Percentiles rank a stretch among this genome's conserved stretches.
These are phyloP conservation scores for Erythrobasidium yunnanense DNA, from an alignment of 768 basidiomycete genomes.

Conservation along the genomic window DNA sequence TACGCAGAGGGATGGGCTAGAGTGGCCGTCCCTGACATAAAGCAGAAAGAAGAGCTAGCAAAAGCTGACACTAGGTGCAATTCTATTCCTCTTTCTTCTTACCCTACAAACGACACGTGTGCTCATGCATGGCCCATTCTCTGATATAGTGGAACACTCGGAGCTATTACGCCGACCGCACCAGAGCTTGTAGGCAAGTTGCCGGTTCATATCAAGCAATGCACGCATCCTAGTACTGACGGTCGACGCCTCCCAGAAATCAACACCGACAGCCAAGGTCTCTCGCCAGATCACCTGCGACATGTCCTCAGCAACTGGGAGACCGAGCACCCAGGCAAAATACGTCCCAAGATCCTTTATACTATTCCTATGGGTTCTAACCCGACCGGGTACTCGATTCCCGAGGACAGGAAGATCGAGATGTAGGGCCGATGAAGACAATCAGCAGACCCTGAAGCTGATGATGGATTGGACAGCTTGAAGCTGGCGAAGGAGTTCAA, in stretches of 20 bases:
- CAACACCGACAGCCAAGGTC: constrained; percentile 62
- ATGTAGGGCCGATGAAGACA: no score
- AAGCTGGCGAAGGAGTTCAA: constrained; percentile 60
- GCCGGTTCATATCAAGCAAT: no score
- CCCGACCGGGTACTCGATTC: constrained; percentile 69
- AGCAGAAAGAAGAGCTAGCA: neutral
- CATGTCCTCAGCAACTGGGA: constrained; percentile 59
- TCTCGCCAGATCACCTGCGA: constrained; percentile 53
- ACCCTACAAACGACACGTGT: neutral
- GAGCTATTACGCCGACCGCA: constrained; percentile 37
- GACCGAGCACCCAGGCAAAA: constrained; percentile 50
- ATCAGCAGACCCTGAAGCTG: no score
- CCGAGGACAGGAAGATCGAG: constrained; percentile 54
- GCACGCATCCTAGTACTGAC: no score
- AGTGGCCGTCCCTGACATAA: neutral
- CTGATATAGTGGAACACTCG: constrained; percentile 41
- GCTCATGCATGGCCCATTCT: constrained; percentile 1
- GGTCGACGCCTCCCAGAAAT: constrained; percentile 52
- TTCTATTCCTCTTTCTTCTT: neutral
- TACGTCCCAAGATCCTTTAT: constrained; percentile 67
- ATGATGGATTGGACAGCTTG: constrained; percentile 52
- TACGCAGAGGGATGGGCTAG: constrained; percentile 24
- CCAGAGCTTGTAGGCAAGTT: constrained; percentile 41
- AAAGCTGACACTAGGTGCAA: constrained; percentile 17
- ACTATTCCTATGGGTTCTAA: constrained; percentile 70